Conservation (phyloP, 768 basidiomycete species). For the Tricholoma flavovirens region DNA sequence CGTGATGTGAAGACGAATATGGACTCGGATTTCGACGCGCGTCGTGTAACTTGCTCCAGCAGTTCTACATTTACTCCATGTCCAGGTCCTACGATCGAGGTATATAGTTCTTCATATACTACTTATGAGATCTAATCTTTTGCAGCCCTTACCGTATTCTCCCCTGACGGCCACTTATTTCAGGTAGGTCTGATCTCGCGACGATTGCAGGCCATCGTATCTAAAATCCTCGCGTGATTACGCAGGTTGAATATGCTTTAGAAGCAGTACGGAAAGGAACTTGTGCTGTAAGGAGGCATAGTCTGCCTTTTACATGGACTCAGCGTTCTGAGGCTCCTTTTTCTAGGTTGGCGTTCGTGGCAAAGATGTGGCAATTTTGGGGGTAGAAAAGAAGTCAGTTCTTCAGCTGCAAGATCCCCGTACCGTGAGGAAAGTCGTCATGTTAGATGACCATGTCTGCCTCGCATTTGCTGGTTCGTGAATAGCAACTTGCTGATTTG, state of each 20-base stretch:
- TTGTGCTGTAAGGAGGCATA: constrained; percentile 70
- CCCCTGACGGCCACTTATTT: constrained; percentile 97
- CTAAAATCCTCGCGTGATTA: constrained; percentile 17
- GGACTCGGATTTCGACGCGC: constrained; percentile 39
- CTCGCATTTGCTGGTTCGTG: constrained; percentile 91
- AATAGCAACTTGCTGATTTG: neutral
- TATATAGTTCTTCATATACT: constrained; percentile 25
- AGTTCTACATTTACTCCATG: constrained; percentile 39
- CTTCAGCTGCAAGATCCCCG: constrained; percentile 97
- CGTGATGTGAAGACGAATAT: constrained; percentile 21
- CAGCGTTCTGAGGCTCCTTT: neutral
- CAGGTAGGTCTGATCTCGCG: constrained; percentile 52
- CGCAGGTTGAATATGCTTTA: constrained; percentile 95
- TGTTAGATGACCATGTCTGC: constrained; percentile 97
- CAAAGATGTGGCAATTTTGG: constrained; percentile 89
- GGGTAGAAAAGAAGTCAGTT: constrained; percentile 98
- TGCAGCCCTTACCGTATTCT: constrained; percentile 93
- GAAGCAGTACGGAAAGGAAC: constrained; percentile 97
- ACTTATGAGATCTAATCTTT: neutral
- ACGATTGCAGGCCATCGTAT: constrained; percentile 7
- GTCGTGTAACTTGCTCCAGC: constrained; percentile 25
- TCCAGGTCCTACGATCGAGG: constrained; percentile 98
- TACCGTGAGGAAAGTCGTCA: constrained; percentile 95
- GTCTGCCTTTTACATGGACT: neutral
- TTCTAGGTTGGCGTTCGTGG: constrained; percentile 91